These are phyloP conservation scores for Saccharomycopsis oosterbeekiorum DNA, from an alignment of 805 yeast species.

Conservation along the genomic window DNA sequence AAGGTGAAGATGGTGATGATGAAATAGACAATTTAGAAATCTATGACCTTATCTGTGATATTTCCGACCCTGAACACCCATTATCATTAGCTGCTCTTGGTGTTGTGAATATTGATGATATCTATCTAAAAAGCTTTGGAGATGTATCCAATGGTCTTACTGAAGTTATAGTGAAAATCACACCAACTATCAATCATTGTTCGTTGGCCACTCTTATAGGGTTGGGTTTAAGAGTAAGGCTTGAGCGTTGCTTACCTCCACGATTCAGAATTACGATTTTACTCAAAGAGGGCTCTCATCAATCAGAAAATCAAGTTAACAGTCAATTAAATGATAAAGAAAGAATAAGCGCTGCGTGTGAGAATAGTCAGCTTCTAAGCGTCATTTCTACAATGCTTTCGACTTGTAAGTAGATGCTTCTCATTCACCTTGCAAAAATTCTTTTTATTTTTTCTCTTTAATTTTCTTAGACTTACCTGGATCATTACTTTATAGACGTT, in stretches of 20 bases:
- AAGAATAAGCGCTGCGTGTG: constrained; percentile 97
- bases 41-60: constrained; percentile 72
- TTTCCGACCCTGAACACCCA: constrained; percentile 97
- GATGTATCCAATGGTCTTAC: constrained; percentile 39
- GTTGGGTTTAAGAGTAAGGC: constrained; percentile 81
- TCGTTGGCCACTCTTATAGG: constrained; percentile 94
- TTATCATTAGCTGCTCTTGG: constrained; percentile 88
- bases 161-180: constrained; percentile 70
- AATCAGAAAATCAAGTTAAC: constrained; percentile 91
- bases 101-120: constrained; percentile 80
- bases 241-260: constrained; percentile 81
- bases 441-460: not conserved
- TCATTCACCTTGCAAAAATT: not conserved
- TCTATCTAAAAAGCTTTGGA: constrained; percentile 38
- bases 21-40: constrained; percentile 82
- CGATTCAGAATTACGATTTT: constrained; percentile 70
- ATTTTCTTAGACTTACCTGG: not conserved
- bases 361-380: constrained; percentile 78
- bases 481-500: not conserved
- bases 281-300: constrained; percentile 88
- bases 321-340: constrained; percentile 96
- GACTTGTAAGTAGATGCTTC: constrained; percentile 38
- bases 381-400: constrained; percentile 92
- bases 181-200: constrained; percentile 98
- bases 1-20: constrained; percentile 25